These are phyloP conservation scores for Microbotryum intermedium DNA, from an alignment of 1,284 basidiomycete genomes.

Conservation along the genomic window DNA sequence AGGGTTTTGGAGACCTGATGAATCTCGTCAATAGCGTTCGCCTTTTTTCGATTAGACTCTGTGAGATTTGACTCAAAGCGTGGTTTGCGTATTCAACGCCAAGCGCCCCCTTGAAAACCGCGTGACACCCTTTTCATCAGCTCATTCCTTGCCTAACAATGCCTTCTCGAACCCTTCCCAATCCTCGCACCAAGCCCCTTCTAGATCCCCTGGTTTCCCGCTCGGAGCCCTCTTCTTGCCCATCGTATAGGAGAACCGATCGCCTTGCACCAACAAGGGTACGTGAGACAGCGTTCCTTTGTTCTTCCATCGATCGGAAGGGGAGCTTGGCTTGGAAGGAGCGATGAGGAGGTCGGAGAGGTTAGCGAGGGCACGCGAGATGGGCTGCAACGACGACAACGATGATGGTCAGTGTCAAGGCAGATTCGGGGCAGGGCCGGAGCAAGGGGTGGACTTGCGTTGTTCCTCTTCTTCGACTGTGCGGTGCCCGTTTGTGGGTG, in stretches of 20 bases:
- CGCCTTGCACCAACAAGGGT: slow-evolving; percentile 20
- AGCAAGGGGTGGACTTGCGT: neutral
- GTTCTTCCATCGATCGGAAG: neutral
- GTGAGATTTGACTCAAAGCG: too few relatives aligned
- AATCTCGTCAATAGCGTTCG: too few relatives aligned
- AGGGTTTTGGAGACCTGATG: too few relatives aligned
- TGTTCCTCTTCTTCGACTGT: neutral
- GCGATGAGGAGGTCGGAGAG: neutral
- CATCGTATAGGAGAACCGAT: slow-evolving; percentile 13
- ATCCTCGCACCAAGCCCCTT: slow-evolving; percentile 23
- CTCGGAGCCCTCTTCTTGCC: slow-evolving; percentile 4
- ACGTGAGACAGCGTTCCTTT: slow-evolving; percentile 6
- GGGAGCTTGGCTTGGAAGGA: neutral
- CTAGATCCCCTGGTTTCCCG: slow-evolving; percentile 1
- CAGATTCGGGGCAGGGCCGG: neutral
- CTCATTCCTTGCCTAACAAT: slow-evolving; percentile 1
- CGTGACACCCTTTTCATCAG: too few relatives aligned
- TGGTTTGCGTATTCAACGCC: too few relatives aligned
- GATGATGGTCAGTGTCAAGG: neutral
- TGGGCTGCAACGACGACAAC: neutral
- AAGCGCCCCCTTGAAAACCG: too few relatives aligned
- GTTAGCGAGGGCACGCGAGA: neutral
- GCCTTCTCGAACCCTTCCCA: slow-evolving; percentile 26
- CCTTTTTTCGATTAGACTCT: too few relatives aligned
- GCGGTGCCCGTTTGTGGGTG: neutral